A percentile compares a stretch with the other conserved stretches of the same genome.
Conservation (phyloP, 805 yeast species). For the Tetrapisispora iriomotensis region DNA sequence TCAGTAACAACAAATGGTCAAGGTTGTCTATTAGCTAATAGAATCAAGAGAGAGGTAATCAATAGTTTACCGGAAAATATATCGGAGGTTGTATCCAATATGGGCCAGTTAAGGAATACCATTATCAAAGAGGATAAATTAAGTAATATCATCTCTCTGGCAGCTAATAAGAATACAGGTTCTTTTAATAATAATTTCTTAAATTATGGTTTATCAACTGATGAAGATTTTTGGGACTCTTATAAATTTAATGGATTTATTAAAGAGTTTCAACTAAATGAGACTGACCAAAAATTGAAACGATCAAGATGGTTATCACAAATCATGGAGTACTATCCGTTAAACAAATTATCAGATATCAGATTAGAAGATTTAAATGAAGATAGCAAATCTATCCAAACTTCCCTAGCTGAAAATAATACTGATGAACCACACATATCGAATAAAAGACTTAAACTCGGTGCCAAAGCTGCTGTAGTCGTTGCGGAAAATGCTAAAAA, state of each 20-base stretch:
- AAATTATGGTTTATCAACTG: conserved; percentile 33
- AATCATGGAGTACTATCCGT: conserved; percentile 83
- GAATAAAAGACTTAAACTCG: not conserved
- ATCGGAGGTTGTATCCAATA: conserved; percentile 54
- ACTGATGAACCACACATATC: not conserved
- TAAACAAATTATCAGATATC: conserved; percentile 49
- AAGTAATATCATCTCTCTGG: not conserved
- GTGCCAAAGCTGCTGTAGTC: not conserved
- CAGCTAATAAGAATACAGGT: not conserved
- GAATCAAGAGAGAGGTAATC: conserved; percentile 67
- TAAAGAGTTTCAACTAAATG: conserved; percentile 46
- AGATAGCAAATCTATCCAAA: not conserved
- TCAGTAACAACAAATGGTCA: conserved; percentile 82
- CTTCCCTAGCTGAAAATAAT: not conserved
- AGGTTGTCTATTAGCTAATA: conserved; percentile 78
- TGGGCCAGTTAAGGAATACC: conserved; percentile 53
- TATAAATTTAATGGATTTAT: conserved; percentile 52
- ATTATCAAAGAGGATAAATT: conserved; percentile 44
- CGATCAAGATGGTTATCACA: conserved; percentile 81
- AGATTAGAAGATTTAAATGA: conserved; percentile 35
- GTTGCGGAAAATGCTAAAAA: conserved; percentile 6
- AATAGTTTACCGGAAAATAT: conserved; percentile 58
- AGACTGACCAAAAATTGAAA: conserved; percentile 42
- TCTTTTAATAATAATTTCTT: not conserved
- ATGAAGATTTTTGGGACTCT: conserved; percentile 52